Base-by-base conservation (phyloP, 371 early-diverging fungal species). In the Actinomortierella ambigua region DNA sequence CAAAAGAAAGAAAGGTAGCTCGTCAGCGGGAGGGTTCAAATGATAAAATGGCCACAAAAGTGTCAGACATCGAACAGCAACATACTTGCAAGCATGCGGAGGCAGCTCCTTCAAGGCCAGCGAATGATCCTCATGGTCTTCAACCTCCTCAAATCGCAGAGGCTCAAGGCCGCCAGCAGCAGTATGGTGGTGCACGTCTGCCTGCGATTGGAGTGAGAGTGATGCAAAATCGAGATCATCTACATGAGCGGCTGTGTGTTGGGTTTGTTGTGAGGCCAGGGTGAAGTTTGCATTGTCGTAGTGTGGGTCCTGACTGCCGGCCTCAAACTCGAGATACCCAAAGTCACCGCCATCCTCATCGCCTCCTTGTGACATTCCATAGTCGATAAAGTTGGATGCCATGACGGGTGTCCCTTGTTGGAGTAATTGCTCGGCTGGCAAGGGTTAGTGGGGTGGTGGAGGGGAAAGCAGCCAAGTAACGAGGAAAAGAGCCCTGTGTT, bases 71-170 rank as follows among this genome's bases (percentile, higher is more conserved):
- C 34, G 34, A 4, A 4, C 11, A 4, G 14, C 20, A 11, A 75
- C 77, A 28, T 84, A 93, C 80, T 84, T 88, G 83, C 98, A 97
- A 11, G 96, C 94, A 73, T 96, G 93, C 22, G 81, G 84, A 0
- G 96, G 95, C 20, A 92, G 82, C 34, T 88, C 88, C 53, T 84
- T 86, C 26, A 86, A 81, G 6, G 78, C 66, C 48, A 81, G 62
- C 4, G 73, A 58, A 3, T 75, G 62, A 59, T 85, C 83, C 24
- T 77, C 79, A 50, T 77, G 67, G 42, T 75, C 80, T 18, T 82
- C 84, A 50, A 75, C 75, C 75, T 73, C 75, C 24, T 73, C 75
- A 50, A 61, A 63, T 6, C 57, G 57, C 0, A 57, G 49, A 18
- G 58, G 73, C 34, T 66, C 67, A 4, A 53, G 53, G 24, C 51